phyloP scores from a whole-genome alignment of 176 grass and related monocot genomes.

The Leersia perrieri region DNA sequence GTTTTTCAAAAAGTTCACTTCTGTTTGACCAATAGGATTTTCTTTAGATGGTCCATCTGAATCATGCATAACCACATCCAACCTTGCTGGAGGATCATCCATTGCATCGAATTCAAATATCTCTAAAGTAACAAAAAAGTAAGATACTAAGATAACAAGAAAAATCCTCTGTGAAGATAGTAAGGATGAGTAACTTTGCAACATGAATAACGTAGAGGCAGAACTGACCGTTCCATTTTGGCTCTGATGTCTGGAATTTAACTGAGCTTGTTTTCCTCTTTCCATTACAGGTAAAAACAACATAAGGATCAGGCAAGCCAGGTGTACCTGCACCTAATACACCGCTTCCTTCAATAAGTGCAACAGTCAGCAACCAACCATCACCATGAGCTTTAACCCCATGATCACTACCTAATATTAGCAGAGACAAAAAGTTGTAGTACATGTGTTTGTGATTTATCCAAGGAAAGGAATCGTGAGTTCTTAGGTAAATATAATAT shows the following conservation, averaged over 20 bases:
- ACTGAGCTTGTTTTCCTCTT: slow-evolving; percentile 73
- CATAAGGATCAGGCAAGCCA: slow-evolving; percentile 63
- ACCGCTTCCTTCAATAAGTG: slow-evolving; percentile 75
- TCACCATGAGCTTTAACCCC: slow-evolving; percentile 90
- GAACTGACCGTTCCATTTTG: slow-evolving; percentile 60
- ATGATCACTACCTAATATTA: slow-evolving; percentile 80
- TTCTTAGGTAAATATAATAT: not conserved
- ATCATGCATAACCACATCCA: slow-evolving; percentile 67
- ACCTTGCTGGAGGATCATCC: slow-evolving; percentile 78
- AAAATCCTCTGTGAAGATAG: slow-evolving; percentile 25
- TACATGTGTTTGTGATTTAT: not conserved
- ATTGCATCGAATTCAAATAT: slow-evolving; percentile 97
- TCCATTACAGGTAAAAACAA: slow-evolving; percentile 62
- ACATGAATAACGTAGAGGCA: not conserved
- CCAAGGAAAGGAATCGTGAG: slow-evolving; percentile 13
- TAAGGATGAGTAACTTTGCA: not conserved
- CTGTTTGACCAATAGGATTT: slow-evolving; percentile 60
- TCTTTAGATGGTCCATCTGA: slow-evolving; percentile 67
- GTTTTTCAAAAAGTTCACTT: slow-evolving; percentile 90
- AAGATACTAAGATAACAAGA: slow-evolving; percentile 16
- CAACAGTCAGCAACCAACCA: slow-evolving; percentile 94
- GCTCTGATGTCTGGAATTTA: slow-evolving; percentile 59
- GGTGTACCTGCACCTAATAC: slow-evolving; percentile 44
- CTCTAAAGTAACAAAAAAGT: slow-evolving; percentile 50
- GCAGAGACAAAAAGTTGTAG: slow-evolving; percentile 23